Evolutionary conservation across 495 filamentous ascomycete genomes (phyloP).

Genomic region (Penicillium coprophilum): DNA sequence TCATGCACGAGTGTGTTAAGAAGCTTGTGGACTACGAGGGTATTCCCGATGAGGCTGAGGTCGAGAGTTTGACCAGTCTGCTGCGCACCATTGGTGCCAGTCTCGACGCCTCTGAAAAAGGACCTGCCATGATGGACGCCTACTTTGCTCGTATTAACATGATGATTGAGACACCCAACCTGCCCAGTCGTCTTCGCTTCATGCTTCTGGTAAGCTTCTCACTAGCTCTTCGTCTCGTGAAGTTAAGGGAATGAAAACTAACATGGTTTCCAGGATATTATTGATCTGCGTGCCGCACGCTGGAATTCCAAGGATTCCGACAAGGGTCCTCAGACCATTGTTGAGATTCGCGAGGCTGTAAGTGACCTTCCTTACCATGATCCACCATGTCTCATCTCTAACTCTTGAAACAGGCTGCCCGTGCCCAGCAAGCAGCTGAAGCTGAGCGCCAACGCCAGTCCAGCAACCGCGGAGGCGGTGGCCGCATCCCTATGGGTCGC

Average conservation of each 20-base stretch:
- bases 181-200: conserved; percentile 86
- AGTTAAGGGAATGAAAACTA: neutral
- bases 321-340: conserved; percentile 95
- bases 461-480: conserved; percentile 54
- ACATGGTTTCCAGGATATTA: conserved; percentile 60
- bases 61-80: conserved; percentile 91
- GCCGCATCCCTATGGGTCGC: conserved; percentile 70
- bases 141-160: conserved; percentile 86
- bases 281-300: conserved; percentile 70
- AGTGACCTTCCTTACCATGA: conserved; percentile 22
- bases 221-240: neutral
- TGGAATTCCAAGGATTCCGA: conserved; percentile 82
- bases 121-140: conserved; percentile 78
- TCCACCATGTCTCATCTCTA: conserved; percentile 13
- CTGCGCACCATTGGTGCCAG: conserved; percentile 86
- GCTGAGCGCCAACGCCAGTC: conserved; percentile 49
- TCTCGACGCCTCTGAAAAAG: conserved; percentile 78
- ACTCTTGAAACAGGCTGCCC: conserved; percentile 56
- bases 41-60: conserved; percentile 89
- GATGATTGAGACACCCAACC: conserved; percentile 71
- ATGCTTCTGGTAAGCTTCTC: conserved; percentile 77
- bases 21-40: conserved; percentile 95
- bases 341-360: conserved; percentile 85
- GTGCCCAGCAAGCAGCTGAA: conserved; percentile 65
- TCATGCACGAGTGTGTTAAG: conserved; percentile 99